Evolutionary conservation across 73 alveolate genomes (phyloP), one percentile per base, ranked within the genome.

Genomic region (Paramecium sonneborni): DNA sequence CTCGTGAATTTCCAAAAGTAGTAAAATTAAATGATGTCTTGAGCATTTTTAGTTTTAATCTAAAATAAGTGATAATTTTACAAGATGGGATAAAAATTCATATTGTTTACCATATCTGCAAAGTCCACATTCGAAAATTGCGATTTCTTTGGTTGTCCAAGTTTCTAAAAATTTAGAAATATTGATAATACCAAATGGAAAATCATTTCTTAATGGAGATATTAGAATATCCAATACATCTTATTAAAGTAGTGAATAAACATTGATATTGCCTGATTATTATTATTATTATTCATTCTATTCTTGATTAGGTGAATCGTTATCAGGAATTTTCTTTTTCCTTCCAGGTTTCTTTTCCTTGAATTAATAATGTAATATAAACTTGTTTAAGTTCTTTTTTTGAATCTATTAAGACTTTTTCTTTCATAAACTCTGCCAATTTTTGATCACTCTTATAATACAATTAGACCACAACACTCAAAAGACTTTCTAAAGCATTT

Each of bases 51-150:
- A 9, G 88, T 44, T 26, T 26, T 48, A 15, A 44, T 72, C 88
- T 79, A 41, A 14, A 38, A 79, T 38, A 18, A 21, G 44, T 8
- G 26, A n/a, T 11, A 12, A 11, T 5, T 8, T 41, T 79, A 88
- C 91, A 23, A 88, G 82, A 15, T 88, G 68, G 41, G 85, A 57
- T 28, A 88, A 28, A 23, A 26, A 76, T 41, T 88, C 87, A 46
- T 68, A 88, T 57, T 88, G 23, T 88, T 88, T 88, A 6, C 93
- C 93, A 88, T 46, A 88, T 52, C 93, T 62, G 30, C 93, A 88
- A 9, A 88, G 38, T 76, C 92, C 90, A 44, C 93, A 88, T 88
- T 88, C 93, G 18, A 88, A 88, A 11, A 88, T 84, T 8, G 93
- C 93, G 0, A 88, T 62, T 62, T 88, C 91, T 32, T 88, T 55